A percentile compares a stretch with the other conserved stretches of the same genome.
Evolutionary conservation across 2,329 filamentous ascomycete species (phyloP).

Genomic region (Nemania abortiva): DNA sequence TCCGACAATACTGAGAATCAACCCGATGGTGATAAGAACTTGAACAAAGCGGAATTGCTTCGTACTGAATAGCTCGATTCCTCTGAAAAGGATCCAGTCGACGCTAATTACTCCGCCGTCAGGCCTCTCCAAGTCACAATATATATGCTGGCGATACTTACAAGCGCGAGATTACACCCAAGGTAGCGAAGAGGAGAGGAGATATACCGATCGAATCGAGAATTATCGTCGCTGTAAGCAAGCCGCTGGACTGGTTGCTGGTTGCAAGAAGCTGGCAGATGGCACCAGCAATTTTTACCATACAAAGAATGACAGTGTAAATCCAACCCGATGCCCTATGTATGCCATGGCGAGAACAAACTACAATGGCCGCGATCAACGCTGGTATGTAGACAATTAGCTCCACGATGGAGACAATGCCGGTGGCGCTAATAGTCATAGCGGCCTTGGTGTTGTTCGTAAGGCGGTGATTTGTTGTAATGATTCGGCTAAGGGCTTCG

Average conservation of each 20-base stretch:
- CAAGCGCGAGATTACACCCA: constrained; percentile 6
- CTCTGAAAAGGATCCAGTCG: constrained; percentile 3
- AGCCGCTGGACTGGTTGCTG: background rate
- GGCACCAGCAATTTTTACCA: constrained; percentile 11
- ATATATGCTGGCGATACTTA: constrained; percentile 2
- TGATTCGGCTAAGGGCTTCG: background rate
- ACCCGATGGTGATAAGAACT: constrained; percentile 5
- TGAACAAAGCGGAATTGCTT: constrained; percentile 18
- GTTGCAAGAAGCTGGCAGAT: constrained; percentile 16
- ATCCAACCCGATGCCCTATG: constrained; percentile 11
- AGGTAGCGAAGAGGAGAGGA: constrained; percentile 4
- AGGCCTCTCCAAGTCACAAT: background rate
- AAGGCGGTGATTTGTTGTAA: background rate
- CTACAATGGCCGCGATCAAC: constrained; percentile 3
- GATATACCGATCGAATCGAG: constrained; percentile 12
- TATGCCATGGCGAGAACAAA: constrained; percentile 17
- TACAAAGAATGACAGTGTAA: constrained; percentile 12
- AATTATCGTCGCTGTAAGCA: constrained; percentile 8
- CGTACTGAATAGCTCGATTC: constrained; percentile 7
- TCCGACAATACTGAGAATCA: constrained; percentile 13
- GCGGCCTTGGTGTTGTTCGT: background rate
- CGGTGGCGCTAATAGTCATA: background rate
- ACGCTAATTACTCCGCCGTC: background rate
- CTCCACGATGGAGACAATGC: constrained; percentile 12
- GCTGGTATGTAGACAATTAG: constrained; percentile 14